Percentiles rank a stretch among this genome's conserved stretches.
Evolutionary conservation across 495 filamentous ascomycete species (phyloP).

Genomic region (Aspergillus affinis): DNA sequence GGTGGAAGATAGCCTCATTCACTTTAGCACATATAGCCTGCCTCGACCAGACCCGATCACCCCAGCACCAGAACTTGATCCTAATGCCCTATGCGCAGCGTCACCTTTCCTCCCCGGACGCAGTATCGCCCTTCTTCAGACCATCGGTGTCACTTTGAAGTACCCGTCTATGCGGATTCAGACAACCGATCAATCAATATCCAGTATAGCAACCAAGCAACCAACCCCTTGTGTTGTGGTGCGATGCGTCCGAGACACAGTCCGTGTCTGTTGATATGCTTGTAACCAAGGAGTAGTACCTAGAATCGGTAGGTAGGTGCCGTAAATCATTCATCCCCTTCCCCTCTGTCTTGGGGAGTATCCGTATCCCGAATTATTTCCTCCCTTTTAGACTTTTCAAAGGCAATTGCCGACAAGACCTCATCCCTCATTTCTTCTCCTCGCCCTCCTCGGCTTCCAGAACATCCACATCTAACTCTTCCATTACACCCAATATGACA

Average conservation of each 20-base stretch:
- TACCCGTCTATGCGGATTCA: too few relatives aligned
- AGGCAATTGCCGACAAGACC: not conserved
- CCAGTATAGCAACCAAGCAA: too few relatives aligned
- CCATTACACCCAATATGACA: slow-evolving; percentile 81
- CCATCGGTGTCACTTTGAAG: too few relatives aligned
- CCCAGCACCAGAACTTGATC: not conserved
- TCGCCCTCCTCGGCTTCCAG: slow-evolving; percentile 38
- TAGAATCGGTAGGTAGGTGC: too few relatives aligned
- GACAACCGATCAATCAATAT: too few relatives aligned
- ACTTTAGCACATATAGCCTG: too few relatives aligned
- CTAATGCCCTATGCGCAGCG: not conserved
- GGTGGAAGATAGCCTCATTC: too few relatives aligned
- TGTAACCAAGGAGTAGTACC: too few relatives aligned
- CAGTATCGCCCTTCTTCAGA: not conserved
- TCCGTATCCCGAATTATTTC: not conserved
- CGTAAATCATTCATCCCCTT: too few relatives aligned
- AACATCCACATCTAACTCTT: slow-evolving; percentile 86
- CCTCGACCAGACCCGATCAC: not conserved
- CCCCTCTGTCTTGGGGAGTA: not conserved
- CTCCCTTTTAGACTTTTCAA: not conserved
- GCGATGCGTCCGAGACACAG: too few relatives aligned
- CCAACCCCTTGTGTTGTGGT: too few relatives aligned
- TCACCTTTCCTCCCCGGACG: not conserved
- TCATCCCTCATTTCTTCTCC: slow-evolving; percentile 26
- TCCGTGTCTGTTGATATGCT: too few relatives aligned